Evolutionary conservation across 495 filamentous ascomycete genomes (phyloP), one percentile per base, ranked within the genome.

Genomic region (Neurospora sp.): DNA sequence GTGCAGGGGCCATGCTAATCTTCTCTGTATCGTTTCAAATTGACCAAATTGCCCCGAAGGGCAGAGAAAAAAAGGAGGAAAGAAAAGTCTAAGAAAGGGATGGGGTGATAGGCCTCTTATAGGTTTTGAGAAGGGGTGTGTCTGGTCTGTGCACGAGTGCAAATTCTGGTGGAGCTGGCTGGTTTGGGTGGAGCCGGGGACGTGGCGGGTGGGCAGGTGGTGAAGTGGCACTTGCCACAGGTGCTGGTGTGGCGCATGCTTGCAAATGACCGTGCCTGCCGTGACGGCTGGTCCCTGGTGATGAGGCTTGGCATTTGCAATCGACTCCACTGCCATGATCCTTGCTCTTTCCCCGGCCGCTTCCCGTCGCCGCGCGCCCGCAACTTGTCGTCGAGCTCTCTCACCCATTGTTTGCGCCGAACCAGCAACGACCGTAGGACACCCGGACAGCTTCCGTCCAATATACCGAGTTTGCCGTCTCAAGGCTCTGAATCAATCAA

Each of bases 1-100:
- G 94, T 97, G 94, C 94, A 98, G 94, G 94, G 94, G 94, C 94
- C 93, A 97, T 97, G 94, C 94, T 97, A 97, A 94, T 94, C 91
- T 94, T 94, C 91, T 94, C 90, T 93, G 80, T 82, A 79, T 78
- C 77, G 79, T 79, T 82, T 79, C 79, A 82, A 78, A 79, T 79
- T 82, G 80, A 81, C 80, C 80, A 81, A 77, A 80, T 70, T 81
- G 77, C 73, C 77, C 78, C 79, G 76, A 76, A 78, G 76, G 75
- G 72, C 73, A 62, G 75, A 66, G 75, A 78, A 76, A 75, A 73
- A 78, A 77, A 77, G 42, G 70, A 77, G 59, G 73, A 74, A 77
- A 54, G 39, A 73, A 74, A 73, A 62, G 69, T 38, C 45, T 45
- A 77, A 80, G 71, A 75, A 69, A 39, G 28, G 54, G 39, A 69